A percentile compares a stretch with the other conserved stretches of the same genome.
phyloP scores from a whole-genome alignment of 2,329 filamentous ascomycete species.

The Aspergillus brasiliensis region DNA sequence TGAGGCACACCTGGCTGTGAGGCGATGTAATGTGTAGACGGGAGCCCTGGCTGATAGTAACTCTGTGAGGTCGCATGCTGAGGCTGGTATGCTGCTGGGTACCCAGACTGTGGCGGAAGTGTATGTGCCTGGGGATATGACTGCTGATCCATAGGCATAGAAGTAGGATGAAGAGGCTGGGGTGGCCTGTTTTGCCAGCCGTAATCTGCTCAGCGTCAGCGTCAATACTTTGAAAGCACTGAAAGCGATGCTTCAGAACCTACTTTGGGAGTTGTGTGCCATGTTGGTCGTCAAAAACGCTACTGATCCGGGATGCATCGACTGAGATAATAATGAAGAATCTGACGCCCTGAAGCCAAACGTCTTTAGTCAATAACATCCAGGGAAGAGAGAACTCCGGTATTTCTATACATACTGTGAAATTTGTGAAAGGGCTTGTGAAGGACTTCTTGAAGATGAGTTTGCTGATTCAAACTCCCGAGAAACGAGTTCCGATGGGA shows the following conservation, averaged over 20 bases:
- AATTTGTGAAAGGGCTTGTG: background rate
- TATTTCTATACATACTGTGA: conserved; percentile 4
- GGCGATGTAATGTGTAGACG: conserved; percentile 23
- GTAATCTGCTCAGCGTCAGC: conserved; percentile 32
- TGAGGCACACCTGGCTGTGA: conserved; percentile 16
- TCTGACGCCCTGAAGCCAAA: background rate
- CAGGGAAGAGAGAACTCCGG: background rate
- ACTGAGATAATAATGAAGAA: conserved; percentile 1
- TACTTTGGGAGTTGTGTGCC: conserved; percentile 36
- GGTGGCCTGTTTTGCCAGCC: conserved; percentile 33
- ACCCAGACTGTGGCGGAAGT: conserved; percentile 26
- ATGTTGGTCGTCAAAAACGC: conserved; percentile 29
- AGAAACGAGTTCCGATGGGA: background rate
- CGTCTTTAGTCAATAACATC: background rate
- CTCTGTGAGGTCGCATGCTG: conserved; percentile 24
- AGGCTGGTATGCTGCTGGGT: conserved; percentile 29
- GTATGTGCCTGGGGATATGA: conserved; percentile 29
- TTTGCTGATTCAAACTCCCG: background rate
- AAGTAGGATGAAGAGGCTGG: conserved; percentile 30
- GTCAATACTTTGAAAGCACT: background rate
- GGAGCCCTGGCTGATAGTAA: conserved; percentile 24
- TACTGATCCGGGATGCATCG: conserved; percentile 15
- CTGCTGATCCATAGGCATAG: conserved; percentile 30
- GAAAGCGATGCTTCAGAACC: conserved; percentile 5
- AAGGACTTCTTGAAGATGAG: background rate